Conservation (phyloP, 2,329 filamentous ascomycete species). For the Colletotrichum coccodes region DNA sequence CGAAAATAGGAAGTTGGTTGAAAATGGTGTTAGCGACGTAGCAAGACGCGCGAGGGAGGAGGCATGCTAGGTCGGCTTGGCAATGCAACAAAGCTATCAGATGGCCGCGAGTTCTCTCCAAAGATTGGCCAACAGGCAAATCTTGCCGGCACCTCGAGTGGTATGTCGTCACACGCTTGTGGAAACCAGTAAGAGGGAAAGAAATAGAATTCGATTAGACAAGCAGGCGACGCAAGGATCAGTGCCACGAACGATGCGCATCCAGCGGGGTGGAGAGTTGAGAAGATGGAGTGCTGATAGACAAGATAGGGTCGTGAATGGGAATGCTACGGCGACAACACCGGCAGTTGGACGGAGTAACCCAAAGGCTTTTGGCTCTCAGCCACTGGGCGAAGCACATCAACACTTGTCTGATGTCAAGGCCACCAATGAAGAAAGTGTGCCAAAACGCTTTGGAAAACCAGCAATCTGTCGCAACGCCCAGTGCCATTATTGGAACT, state of each 20-base stretch:
- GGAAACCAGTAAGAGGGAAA: neutral
- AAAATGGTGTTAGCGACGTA: slow-evolving; percentile 5
- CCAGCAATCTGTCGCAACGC: neutral
- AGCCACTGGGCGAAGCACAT: neutral
- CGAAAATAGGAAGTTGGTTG: slow-evolving; percentile 25
- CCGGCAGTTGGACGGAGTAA: neutral
- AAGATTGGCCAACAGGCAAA: neutral
- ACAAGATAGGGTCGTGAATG: neutral
- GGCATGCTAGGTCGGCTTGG: slow-evolving; percentile 21
- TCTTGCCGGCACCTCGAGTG: neutral
- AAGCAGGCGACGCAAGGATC: neutral
- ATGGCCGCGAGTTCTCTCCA: neutral
- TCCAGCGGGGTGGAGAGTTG: neutral
- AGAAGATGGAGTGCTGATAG: neutral
- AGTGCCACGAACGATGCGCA: neutral
- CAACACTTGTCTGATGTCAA: neutral
- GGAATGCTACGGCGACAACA: neutral
- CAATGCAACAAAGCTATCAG: slow-evolving; percentile 30
- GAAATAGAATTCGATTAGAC: neutral
- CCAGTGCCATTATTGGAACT: neutral
- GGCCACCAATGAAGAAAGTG: neutral
- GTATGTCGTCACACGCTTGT: neutral
- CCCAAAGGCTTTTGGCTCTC: neutral
- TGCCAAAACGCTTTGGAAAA: neutral
- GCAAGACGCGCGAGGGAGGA: neutral